A percentile compares a stretch with the other conserved stretches of the same genome.
Conservation (phyloP, 192 early-diverging fungal genomes). For the Phycomyces blakesleeanus region DNA sequence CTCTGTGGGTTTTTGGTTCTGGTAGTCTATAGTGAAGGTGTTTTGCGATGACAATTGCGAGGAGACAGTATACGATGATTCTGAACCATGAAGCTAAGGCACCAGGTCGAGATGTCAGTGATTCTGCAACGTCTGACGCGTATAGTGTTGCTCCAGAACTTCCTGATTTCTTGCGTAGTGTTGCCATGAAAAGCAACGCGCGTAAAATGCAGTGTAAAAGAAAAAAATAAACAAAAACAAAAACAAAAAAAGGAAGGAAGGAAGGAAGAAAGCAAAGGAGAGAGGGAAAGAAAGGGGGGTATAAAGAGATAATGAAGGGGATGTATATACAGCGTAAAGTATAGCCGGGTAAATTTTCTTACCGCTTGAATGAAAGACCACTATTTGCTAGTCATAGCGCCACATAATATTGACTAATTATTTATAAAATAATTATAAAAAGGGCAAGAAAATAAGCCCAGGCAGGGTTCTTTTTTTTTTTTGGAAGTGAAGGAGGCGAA, state of each 20-base stretch:
- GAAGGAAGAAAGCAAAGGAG: background rate
- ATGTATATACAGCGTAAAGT: slow-evolving; percentile 1
- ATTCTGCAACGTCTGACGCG: background rate
- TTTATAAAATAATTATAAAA: too few species aligned
- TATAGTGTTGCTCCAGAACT: background rate
- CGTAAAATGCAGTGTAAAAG: background rate
- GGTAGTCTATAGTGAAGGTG: slow-evolving; percentile 31
- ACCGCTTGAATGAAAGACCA: background rate
- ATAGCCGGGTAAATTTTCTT: background rate
- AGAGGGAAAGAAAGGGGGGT: background rate
- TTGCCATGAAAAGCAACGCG: background rate
- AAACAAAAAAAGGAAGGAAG: slow-evolving; percentile 2
- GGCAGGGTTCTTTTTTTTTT: too few species aligned
- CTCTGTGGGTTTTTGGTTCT: slow-evolving; percentile 20
- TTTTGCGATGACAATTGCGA: slow-evolving; percentile 15
- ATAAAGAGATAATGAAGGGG: background rate
- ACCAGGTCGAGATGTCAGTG: background rate
- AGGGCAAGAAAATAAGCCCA: too few species aligned
- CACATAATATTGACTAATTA: background rate
- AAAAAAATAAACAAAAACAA: background rate
- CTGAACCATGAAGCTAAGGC: slow-evolving; percentile 14
- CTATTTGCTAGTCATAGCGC: background rate
- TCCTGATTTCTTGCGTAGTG: background rate
- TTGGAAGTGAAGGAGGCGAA: too few species aligned
- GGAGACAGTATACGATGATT: slow-evolving; percentile 6